Evolutionary conservation across 139 green algal species (phyloP), one percentile per base, ranked within the genome.

Genomic region (Volvox africanus): DNA sequence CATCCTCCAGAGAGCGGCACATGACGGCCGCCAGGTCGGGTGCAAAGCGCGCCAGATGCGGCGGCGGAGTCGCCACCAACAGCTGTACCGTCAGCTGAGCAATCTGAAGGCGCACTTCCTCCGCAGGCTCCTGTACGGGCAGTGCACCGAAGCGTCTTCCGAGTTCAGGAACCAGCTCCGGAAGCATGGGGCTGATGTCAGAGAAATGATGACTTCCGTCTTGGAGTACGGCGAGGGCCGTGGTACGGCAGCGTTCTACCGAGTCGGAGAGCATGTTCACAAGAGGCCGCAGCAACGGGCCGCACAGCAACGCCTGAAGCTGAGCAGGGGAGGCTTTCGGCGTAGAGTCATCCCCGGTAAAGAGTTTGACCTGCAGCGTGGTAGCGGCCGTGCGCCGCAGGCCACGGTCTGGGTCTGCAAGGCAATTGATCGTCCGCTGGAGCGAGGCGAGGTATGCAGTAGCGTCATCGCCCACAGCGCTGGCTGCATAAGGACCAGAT

Each of bases 371-470:
- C 1, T 92, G 71, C 65, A 96, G 83, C 1, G 79, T 82, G 32
- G 35, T 44, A 9, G 95, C 89, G 68, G 96, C 94, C 30, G 85
- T 82, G 28, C 89, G 87, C 18, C 96, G 91, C 0, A 91, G 93
- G 35, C 18, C 69, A 26, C 96, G 90, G 87, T 98, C 95, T 32
- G 94, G 93, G 69, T 98, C 96, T n/a, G 92, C 92, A 33, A 98
- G 69, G 92, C 96, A 97, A 83, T 98, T 97, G 80, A 98, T 91
- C 37, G 95, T 92, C 1, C 96, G 93, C 91, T 97, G 96, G 16
- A 95, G 91, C 11, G 61, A 80, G 2, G 91, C 71, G 13, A 94
- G 35, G 80, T 94, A 95, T 11, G 85, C 69, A 26, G 69, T 68
- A 12, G 28, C 85, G 44, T 89, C 85, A 1, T 28, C 69, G 50